Percentiles rank a stretch among this genome's conserved stretches.
Evolutionary conservation across 345 rosid species (phyloP).

Genomic region (Aquilaria sinensis): DNA sequence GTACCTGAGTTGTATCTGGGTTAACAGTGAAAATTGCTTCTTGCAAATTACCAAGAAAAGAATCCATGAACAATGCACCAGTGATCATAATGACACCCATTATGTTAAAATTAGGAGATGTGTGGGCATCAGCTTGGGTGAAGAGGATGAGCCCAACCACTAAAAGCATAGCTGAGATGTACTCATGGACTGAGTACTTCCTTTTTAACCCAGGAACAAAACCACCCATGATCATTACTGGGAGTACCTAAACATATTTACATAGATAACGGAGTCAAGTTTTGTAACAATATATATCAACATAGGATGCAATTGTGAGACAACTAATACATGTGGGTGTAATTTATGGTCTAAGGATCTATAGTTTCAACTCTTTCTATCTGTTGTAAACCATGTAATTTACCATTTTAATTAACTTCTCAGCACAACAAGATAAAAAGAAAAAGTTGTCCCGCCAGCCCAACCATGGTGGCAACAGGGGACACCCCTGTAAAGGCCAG

Average conservation of each 20-base stretch:
- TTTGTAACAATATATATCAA: too few relatives aligned
- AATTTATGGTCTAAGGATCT: too few relatives aligned
- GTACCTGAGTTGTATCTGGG: constrained; percentile 77
- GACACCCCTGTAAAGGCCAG: too few relatives aligned
- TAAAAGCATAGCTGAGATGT: constrained; percentile 67
- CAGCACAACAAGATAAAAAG: not conserved
- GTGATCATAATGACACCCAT: constrained; percentile 72
- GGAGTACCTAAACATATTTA: constrained; percentile 45
- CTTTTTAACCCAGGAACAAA: constrained; percentile 81
- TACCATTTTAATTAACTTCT: too few relatives aligned
- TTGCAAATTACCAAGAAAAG: constrained; percentile 84
- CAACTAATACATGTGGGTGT: too few relatives aligned
- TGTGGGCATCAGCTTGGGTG: constrained; percentile 80
- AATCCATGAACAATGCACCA: constrained; percentile 77
- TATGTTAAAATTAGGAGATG: constrained; percentile 71
- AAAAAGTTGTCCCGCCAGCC: too few relatives aligned
- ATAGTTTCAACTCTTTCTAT: too few relatives aligned
- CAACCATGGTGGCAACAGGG: too few relatives aligned
- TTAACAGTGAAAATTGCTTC: constrained; percentile 89
- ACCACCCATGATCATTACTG: constrained; percentile 89
- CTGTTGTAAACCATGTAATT: too few relatives aligned
- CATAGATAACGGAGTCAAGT: too few relatives aligned
- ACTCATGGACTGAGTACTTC: constrained; percentile 69
- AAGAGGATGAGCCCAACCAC: constrained; percentile 69
- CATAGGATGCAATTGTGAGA: too few relatives aligned